Conservation (phyloP, 1,139 yeast genomes). For the Zygosaccharomyces sapae region DNA sequence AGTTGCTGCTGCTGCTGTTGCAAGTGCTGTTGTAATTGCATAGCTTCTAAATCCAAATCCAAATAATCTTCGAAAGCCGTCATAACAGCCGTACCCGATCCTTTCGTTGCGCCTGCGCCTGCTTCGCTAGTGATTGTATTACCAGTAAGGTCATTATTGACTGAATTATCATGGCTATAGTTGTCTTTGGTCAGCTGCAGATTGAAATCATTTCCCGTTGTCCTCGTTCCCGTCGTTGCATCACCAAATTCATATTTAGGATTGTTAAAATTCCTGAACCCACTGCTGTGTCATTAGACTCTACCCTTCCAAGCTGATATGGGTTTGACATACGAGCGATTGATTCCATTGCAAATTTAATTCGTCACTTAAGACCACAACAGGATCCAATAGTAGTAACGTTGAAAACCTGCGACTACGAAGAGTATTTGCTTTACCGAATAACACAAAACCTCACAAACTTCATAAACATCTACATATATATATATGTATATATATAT, state of each 20-base stretch:
- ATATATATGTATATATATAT: not conserved
- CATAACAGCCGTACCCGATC: conserved; percentile 6
- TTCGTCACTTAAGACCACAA: no score
- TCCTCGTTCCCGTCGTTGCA: not conserved
- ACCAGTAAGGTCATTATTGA: conserved; percentile 22
- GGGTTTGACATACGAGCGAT: conserved; percentile 8
- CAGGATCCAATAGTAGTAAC: no score
- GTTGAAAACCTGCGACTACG: no score
- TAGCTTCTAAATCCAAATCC: conserved; percentile 13
- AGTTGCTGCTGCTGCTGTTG: not conserved
- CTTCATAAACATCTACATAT: not conserved
- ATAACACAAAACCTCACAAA: no score
- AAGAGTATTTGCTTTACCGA: no score
- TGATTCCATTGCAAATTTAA: not conserved
- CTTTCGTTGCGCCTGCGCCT: conserved; percentile 7
- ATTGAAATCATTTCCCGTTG: conserved; percentile 13
- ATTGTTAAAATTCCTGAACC: conserved; percentile 8
- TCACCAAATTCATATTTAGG: conserved; percentile 3
- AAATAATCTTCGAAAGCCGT: conserved; percentile 21
- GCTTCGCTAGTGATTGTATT: conserved; percentile 20
- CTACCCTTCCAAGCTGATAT: conserved; percentile 13
- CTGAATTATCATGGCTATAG: conserved; percentile 4
- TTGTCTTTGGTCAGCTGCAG: conserved; percentile 17
- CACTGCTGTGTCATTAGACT: conserved; percentile 15
- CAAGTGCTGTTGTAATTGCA: conserved; percentile 6